Evolutionary conservation across 768 basidiomycete genomes (phyloP).

Genomic region (Hypholoma fasciculare): DNA sequence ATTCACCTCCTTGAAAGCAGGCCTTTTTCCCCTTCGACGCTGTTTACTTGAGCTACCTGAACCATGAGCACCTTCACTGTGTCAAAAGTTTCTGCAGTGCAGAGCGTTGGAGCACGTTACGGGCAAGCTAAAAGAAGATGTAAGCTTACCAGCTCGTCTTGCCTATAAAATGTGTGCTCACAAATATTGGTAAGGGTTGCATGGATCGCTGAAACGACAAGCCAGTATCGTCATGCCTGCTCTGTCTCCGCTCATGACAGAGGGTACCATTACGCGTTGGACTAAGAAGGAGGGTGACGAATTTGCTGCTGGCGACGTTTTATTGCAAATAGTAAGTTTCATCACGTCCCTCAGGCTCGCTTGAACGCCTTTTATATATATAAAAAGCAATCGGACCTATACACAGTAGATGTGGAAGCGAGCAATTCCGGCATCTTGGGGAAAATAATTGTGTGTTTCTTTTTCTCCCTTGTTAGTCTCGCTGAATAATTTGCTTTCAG

Average conservation of each 20-base stretch:
- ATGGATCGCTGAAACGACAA: conserved; percentile 32
- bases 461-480: neutral
- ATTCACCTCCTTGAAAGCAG: neutral
- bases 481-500: conserved; percentile 31
- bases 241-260: conserved; percentile 89
- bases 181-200: conserved; percentile 25
- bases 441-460: conserved; percentile 72
- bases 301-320: conserved; percentile 69
- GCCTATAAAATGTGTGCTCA: neutral
- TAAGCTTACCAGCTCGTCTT: conserved; percentile 8
- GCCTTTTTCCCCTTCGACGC: neutral
- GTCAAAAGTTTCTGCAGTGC: conserved; percentile 23
- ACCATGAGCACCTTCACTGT: conserved; percentile 23
- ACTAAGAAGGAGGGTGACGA: conserved; percentile 76
- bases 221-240: conserved; percentile 68
- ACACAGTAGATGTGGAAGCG: conserved; percentile 88
- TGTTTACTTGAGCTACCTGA: neutral
- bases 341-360: neutral
- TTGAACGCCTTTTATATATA: neutral
- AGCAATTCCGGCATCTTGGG: conserved; percentile 83
- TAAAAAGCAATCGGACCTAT: conserved; percentile 64
- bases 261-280: conserved; percentile 80
- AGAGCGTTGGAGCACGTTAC: conserved; percentile 18
- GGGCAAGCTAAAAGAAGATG: conserved; percentile 26
- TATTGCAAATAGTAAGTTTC: conserved; percentile 71